Base-by-base conservation (phyloP, 305 asterid genomes). In the Fraxinus floribunda region DNA sequence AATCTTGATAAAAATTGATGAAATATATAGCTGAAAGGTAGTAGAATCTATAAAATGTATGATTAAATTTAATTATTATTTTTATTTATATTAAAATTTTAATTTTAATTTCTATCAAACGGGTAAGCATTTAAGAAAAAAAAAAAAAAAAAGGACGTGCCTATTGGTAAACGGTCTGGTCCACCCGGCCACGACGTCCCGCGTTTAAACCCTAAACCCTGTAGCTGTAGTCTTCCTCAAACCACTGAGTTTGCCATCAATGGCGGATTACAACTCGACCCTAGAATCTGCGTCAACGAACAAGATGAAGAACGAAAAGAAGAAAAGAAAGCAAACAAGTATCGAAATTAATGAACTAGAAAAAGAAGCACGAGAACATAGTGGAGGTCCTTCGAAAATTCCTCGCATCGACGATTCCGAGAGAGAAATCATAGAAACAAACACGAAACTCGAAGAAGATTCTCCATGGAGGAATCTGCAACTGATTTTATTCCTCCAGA, bases 381-480 rank as follows among this genome's bases (percentile, higher is more conserved):
- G 30, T 66, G 66, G 72, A 39, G 77, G 82, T 16, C 77, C 85
- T 72, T 81, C 88, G 20, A 93, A 92, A 86, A 70, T 75, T 68
- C 80, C 87, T 77, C 91, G 90, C 41, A 49, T 77, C 34, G 86
- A 81, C 49, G 73, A 82, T 32, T 75, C 86, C 81, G 66, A 29
- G 60, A 72, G 71, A 8, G 88, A 81, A 78, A 80, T 60, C 77
- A 76, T 82, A 77, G 86, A 84, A 70, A 24, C 38, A 39, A 71
- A 68, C 44, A 11, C 74, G 22, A 71, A 86, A 8, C 71, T 81
- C 18, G 84, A 85, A 24, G 82, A 85, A 24, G 60, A 79, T 18
- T 86, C 88, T 4, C 89, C 95, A 20, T 94, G 99, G 99, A 87
- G 83, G 82, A 92, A 93, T 85, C 86, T 95, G 78, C 86, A 91